phyloP scores from a whole-genome alignment of 1,139 yeast species.

The Pichia sp. region DNA sequence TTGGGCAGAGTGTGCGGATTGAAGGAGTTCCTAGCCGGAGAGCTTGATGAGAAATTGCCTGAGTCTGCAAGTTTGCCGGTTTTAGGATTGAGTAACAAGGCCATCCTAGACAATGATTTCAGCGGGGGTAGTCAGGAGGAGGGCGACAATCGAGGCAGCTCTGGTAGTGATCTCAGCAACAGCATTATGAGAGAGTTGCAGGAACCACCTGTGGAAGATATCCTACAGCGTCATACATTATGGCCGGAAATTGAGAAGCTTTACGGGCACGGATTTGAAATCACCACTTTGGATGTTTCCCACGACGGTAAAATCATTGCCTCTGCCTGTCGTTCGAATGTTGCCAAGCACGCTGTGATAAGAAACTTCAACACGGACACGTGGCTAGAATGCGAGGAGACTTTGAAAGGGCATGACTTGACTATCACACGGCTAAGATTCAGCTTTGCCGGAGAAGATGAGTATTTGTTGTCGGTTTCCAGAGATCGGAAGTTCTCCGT shows the following conservation, averaged over 20 bases:
- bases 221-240: conserved; percentile 82
- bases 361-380: conserved; percentile 63
- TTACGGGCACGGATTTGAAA: conserved; percentile 97
- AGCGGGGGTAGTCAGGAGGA: conserved; percentile 40
- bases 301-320: conserved; percentile 67
- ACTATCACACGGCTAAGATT: conserved; percentile 83
- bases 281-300: conserved; percentile 71
- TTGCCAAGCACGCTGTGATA: conserved; percentile 78
- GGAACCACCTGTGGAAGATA: conserved; percentile 81
- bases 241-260: conserved; percentile 95
- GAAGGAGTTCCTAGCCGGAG: conserved; percentile 33
- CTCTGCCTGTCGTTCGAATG: conserved; percentile 88
- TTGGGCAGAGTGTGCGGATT: conserved; percentile 47
- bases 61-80: conserved; percentile 92
- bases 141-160: conserved; percentile 39
- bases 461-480: conserved; percentile 71
- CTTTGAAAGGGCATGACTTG: conserved; percentile 63
- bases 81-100: conserved; percentile 89
- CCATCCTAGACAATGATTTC: conserved; percentile 40
- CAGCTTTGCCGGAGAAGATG: conserved; percentile 34
- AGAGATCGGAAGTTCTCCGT: conserved; percentile 85
- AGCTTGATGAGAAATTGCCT: conserved; percentile 40
- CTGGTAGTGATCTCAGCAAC: conserved; percentile 37
- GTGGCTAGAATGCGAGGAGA: conserved; percentile 56
- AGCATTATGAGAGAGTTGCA: conserved; percentile 45